These are phyloP conservation scores for Santalum album DNA, from an alignment of 164 flowering plant genomes.

Conservation along the genomic window DNA sequence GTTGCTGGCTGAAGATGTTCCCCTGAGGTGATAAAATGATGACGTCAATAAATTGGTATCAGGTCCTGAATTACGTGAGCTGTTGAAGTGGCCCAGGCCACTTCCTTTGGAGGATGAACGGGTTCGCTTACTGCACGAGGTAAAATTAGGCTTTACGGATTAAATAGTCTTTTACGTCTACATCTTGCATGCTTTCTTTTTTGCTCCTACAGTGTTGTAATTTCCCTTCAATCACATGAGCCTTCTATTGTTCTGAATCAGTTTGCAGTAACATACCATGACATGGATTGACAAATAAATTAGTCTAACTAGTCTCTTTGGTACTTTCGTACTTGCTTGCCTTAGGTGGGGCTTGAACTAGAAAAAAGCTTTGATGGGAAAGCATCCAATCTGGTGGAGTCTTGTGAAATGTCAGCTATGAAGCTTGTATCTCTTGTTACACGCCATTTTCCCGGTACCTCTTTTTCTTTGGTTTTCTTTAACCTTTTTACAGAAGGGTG, in stretches of 20 bases:
- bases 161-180: not conserved
- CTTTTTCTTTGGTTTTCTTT: not conserved
- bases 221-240: no score
- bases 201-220: not conserved
- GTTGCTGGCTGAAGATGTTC: no score
- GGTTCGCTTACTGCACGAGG: slow-evolving; percentile 85
- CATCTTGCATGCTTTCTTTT: not conserved
- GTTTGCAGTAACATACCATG: no score
- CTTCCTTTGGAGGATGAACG: slow-evolving; percentile 97
- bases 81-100: slow-evolving; percentile 88
- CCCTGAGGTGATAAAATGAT: not conserved
- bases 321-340: not conserved
- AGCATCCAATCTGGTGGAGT: slow-evolving; percentile 76
- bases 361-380: slow-evolving; percentile 79
- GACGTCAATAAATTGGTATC: not conserved
- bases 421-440: slow-evolving; percentile 70
- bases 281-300: no score
- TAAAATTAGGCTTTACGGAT: slow-evolving; percentile 11
- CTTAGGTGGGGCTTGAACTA: slow-evolving; percentile 74
- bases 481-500: no score
- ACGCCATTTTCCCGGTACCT: slow-evolving; percentile 79
- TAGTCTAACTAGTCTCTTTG: not conserved
- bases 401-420: slow-evolving; percentile 77
- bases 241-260: not conserved
- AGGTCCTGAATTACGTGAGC: slow-evolving; percentile 73